Percentiles rank a stretch among this genome's conserved stretches.
Conservation (phyloP, 176 grass and related monocot species). For the Metroxylon sagu region DNA sequence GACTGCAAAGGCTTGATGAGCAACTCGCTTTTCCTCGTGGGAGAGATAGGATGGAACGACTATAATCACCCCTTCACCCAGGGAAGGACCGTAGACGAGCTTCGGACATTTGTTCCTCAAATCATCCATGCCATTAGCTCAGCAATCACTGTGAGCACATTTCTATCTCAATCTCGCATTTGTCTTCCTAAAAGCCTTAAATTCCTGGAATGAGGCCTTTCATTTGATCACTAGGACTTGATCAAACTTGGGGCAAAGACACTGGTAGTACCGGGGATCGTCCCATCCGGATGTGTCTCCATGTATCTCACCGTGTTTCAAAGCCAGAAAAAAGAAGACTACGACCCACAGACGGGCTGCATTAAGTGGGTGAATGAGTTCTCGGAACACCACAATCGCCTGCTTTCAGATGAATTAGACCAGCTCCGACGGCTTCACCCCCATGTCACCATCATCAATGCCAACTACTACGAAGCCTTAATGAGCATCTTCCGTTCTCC, state of each 20-base stretch:
- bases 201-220: too few species aligned
- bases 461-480: conserved; percentile 61
- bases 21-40: conserved; percentile 67
- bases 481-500: conserved; percentile 42
- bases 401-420: conserved; percentile 32
- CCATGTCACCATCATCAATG: conserved; percentile 53
- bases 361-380: conserved; percentile 59
- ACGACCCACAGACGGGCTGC: conserved; percentile 46
- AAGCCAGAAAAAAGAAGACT: conserved; percentile 21
- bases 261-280: conserved; percentile 70
- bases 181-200: too few species aligned
- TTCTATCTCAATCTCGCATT: background rate
- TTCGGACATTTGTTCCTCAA: conserved; percentile 58
- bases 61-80: conserved; percentile 80
- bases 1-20: conserved; percentile 43
- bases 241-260: conserved; percentile 48
- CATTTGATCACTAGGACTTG: conserved; percentile 42
- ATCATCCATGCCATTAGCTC: conserved; percentile 48
- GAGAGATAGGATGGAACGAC: conserved; percentile 90
- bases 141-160: conserved; percentile 27
- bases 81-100: conserved; percentile 41
- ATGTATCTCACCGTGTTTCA: conserved; percentile 35
- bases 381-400: conserved; percentile 45
- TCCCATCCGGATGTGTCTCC: conserved; percentile 62
- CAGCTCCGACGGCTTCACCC: conserved; percentile 35